Evolutionary conservation across 1,284 basidiomycete genomes (phyloP).

Genomic region (Exobasidium cylindrosporum): DNA sequence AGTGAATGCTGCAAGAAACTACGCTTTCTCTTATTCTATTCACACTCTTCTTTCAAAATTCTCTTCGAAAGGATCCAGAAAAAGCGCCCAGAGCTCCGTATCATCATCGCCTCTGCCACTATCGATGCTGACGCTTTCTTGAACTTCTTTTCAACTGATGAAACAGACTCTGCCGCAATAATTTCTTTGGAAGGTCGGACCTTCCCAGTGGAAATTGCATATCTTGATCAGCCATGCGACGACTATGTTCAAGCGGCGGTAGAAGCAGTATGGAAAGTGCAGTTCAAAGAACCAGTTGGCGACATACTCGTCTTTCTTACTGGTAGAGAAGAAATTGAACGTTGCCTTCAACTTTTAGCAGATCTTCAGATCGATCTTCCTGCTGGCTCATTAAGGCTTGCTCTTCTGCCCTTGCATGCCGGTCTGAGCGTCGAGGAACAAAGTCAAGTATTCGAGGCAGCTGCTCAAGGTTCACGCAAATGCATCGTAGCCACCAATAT

Average conservation of each 20-base stretch:
- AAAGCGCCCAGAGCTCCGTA: constrained; percentile 79
- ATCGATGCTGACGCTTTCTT: constrained; percentile 83
- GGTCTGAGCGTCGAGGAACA: constrained; percentile 84
- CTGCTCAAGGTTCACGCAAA: constrained; percentile 74
- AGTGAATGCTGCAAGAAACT: neutral
- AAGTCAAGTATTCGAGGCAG: constrained; percentile 73
- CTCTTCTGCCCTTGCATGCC: constrained; percentile 78
- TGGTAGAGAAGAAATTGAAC: constrained; percentile 62
- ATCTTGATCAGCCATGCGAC: constrained; percentile 49
- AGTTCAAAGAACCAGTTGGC: constrained; percentile 59
- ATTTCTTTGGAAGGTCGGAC: constrained; percentile 55
- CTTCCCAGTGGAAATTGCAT: constrained; percentile 56
- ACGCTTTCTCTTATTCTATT: neutral
- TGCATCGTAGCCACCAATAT: constrained; percentile 93
- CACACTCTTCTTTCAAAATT: too few relatives aligned
- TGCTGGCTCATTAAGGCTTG: constrained; percentile 55
- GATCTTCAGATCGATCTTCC: constrained; percentile 74
- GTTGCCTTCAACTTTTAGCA: constrained; percentile 73
- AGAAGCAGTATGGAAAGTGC: constrained; percentile 56
- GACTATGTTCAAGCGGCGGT: constrained; percentile 55
- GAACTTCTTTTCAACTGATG: constrained; percentile 70
- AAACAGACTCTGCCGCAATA: constrained; percentile 37
- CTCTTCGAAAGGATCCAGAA: constrained; percentile 74
- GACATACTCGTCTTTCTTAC: constrained; percentile 60
- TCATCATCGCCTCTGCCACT: constrained; percentile 92